Base-by-base conservation (phyloP, 2,329 filamentous ascomycete genomes). In the Colletotrichum abscissum region DNA sequence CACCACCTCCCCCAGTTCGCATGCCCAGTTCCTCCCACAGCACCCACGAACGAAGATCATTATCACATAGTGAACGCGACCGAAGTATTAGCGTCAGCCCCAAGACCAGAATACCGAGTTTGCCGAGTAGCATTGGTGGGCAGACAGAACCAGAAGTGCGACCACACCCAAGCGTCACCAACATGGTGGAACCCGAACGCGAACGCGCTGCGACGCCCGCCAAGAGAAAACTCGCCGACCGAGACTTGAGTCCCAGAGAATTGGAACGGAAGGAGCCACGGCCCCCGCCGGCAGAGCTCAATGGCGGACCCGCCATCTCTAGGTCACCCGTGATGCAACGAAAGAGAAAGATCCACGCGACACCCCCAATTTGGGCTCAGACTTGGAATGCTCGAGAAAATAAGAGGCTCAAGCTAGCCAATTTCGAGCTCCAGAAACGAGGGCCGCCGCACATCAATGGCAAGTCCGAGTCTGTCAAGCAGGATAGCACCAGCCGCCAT, bases 1-100 rank as follows among this genome's bases (percentile, higher is more conserved):
- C 81, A 76, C 77, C 78, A 59, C 83, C 84, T 35, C 82, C 82
- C 63, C 81, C 79, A 28, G 81, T 80, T 22, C 79, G 76, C 82
- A 83, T 71, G 55, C 81, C 81, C 33, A 85, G 80, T 73, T 83
- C 82, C 65, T 83, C 82, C 65, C 83, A 86, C 68, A 82, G 82
- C 75, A 80, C 82, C 62, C 86, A 88, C 81, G 87, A 88, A 75
- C 84, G 84, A 81, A 82, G 89, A 79, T 86, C 87, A 56, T 85
- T 87, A 71, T 88, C 88, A 56, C 86, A 87, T 62, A 87, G 87
- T 75, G 92, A 94, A 68, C 89, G 92, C 78, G 93, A 94, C 74
- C 86, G 89, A 63, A 94, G 92, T 80, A 81, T 93, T 66, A 95
- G 93, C 78, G 90, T 96, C 63, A 96, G 93, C 80, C 94, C 94